These are phyloP conservation scores for Cyphellophora attinorum DNA, from an alignment of 2,329 filamentous ascomycete species.

Conservation along the genomic window DNA sequence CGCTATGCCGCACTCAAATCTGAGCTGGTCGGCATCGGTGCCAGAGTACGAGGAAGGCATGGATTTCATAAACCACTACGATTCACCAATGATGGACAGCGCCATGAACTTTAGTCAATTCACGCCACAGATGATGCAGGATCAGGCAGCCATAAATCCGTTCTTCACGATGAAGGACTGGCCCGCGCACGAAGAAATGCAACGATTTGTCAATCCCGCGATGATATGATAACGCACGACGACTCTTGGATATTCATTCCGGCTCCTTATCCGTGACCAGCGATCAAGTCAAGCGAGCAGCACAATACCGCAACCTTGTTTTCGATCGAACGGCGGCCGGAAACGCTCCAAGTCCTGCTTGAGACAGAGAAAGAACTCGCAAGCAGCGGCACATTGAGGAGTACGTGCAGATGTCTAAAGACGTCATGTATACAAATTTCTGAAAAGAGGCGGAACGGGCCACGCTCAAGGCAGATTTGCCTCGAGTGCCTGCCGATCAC, in stretches of 20 bases:
- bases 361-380: background rate
- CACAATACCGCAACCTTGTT: background rate
- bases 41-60: conserved; percentile 16
- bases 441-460: too few relatives aligned
- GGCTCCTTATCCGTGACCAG: background rate
- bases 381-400: background rate
- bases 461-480: too few relatives aligned
- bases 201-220: conserved; percentile 14
- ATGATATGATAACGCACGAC: conserved; percentile 7
- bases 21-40: conserved; percentile 14
- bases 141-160: conserved; percentile 16
- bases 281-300: background rate
- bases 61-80: conserved; percentile 19
- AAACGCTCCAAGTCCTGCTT: background rate
- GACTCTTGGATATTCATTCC: background rate
- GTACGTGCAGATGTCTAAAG: background rate
- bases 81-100: conserved; percentile 12
- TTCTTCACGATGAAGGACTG: conserved; percentile 19
- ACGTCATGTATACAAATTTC: too few relatives aligned
- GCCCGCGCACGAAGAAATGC: conserved; percentile 15
- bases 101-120: conserved; percentile 9
- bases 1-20: conserved; percentile 11
- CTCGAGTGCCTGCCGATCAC: too few relatives aligned
- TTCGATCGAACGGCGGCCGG: background rate
- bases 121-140: conserved; percentile 11